A percentile compares a stretch with the other conserved stretches of the same genome.
Conservation (phyloP, 345 rosid genomes). For the Clarkia xantiana region DNA sequence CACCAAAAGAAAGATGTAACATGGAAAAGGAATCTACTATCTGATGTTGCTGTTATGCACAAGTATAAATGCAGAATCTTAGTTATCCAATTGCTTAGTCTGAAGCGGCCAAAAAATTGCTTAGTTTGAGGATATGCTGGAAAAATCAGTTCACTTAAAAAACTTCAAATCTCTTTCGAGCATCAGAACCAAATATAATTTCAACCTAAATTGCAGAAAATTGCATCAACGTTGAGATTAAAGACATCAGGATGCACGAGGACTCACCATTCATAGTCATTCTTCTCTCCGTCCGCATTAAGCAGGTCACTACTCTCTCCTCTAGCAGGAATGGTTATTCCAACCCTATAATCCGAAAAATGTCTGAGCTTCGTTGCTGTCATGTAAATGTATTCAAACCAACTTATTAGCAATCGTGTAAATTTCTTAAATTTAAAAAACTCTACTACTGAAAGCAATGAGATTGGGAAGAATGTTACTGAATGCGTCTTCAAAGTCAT, state of each 20-base stretch:
- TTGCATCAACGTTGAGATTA: too few relatives aligned
- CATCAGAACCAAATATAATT: too few relatives aligned
- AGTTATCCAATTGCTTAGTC: too few relatives aligned
- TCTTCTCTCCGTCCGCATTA: slow-evolving; percentile 75
- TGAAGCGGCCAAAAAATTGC: too few relatives aligned
- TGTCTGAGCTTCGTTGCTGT: slow-evolving; percentile 74
- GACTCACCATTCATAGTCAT: slow-evolving; percentile 91
- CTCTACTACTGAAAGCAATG: neutral
- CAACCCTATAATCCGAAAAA: slow-evolving; percentile 61
- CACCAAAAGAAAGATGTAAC: slow-evolving; percentile 5
- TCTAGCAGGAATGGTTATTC: slow-evolving; percentile 57
- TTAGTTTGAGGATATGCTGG: too few relatives aligned
- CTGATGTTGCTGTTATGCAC: too few relatives aligned
- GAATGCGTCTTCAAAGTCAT: slow-evolving; percentile 71
- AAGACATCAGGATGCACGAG: too few relatives aligned
- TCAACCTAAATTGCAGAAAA: too few relatives aligned
- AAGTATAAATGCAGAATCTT: too few relatives aligned
- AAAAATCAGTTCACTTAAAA: too few relatives aligned
- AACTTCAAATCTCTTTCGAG: too few relatives aligned
- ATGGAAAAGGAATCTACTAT: too few relatives aligned
- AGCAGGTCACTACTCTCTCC: slow-evolving; percentile 86
- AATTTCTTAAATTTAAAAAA: neutral
- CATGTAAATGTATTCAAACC: neutral
- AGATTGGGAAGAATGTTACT: slow-evolving; percentile 34
- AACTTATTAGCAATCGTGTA: neutral